Evolutionary conservation across 2,329 filamentous ascomycete species (phyloP), one percentile per base, ranked within the genome.

Genomic region (Aspergillus novofumigatus): DNA sequence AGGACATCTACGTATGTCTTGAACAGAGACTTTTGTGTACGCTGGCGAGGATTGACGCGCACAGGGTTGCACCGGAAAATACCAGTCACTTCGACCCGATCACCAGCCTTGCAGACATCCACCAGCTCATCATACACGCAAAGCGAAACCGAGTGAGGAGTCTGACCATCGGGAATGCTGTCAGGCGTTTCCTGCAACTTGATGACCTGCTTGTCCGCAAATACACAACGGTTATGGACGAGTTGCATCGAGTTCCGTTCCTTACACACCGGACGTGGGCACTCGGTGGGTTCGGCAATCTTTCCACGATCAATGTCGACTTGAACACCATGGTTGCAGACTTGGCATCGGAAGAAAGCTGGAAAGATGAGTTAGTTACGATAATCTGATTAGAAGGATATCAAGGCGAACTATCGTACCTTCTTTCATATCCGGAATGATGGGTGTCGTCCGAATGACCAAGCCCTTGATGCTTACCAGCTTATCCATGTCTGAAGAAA

Each of bases 381-480:
- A 26, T 14, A 50, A 11, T 14, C 26, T 17, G 4, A 10, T 8
- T 38, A 51, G 26, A 29, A 32, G 3, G 9, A 17, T 3, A 26
- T 7, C n/a, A 20, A 14, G 4, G 23, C 67, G 28, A 29, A 11
- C 11, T 52, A n/a, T 56, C 72, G 65, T 70, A 81, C 80, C 80
- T 71, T 96, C 91, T 77, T 95, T 97, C 95, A 99, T 99, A 68
- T 99, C 94, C 0, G 94, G 94, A 62, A 99, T 97, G 63, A 99
- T 90, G 0, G 94, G 92, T 0, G 94, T 97, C 3, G 94, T 90
- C 60, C 94, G 87, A 68, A 99, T 99, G 59, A 99, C 94, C 17
- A 99, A 82, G 49, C 94, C 94, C 76, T 97, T 99, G 75, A 99
- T 88, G 63, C 88, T 91, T 63, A 99, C 88, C 63, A 99, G 84